Evolutionary conservation across 1,284 basidiomycete species (phyloP), one percentile per base, ranked within the genome.

Genomic region (Rhodotorula sp.): DNA sequence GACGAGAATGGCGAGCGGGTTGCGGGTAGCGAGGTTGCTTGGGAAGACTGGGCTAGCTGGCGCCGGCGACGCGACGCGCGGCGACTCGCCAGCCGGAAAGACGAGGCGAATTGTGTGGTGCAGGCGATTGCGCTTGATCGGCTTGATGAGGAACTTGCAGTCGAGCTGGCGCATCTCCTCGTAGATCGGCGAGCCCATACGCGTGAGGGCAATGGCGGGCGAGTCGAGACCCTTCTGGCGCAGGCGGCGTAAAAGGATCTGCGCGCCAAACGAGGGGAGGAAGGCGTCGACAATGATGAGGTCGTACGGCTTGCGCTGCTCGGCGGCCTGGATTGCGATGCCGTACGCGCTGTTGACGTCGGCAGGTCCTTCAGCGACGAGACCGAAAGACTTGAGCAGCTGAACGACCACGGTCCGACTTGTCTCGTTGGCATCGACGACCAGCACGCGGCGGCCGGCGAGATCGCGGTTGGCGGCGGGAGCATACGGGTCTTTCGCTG

Each of bases 101-200:
- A 74, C 68, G 23, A 69, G 66, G 1, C 74, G 72, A 7, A 76
- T 61, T 9, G 74, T 71, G 63, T 76, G 74, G 49, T 74, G 72
- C 9, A 76, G 63, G 1, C 74, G 74, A 44, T 74, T 76, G 25
- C 74, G 72, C 63, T 76, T 76, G 66, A 76, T 70, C 10, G 74
- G 74, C 55, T 76, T 76, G 69, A 76, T 76, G 55, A 76, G 66
- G 67, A 74, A 72, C 19, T 53, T 64, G 67, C 73, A 72, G 52
- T 72, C 70, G 27, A 72, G 70, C 34, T 61, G 42, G 13, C 72
- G 69, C 64, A 74, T 64, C 56, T 69, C 74, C n/a, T 76, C 74
- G 66, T 74, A 68, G 61, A 74, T 74, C 4, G 74, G 74, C 4
- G 65, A 66, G 14, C 74, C 74, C 74, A 76, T 76, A 23, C 74